Conservation (phyloP, 805 yeast species). For the Saccharomycopsis capsularis region DNA sequence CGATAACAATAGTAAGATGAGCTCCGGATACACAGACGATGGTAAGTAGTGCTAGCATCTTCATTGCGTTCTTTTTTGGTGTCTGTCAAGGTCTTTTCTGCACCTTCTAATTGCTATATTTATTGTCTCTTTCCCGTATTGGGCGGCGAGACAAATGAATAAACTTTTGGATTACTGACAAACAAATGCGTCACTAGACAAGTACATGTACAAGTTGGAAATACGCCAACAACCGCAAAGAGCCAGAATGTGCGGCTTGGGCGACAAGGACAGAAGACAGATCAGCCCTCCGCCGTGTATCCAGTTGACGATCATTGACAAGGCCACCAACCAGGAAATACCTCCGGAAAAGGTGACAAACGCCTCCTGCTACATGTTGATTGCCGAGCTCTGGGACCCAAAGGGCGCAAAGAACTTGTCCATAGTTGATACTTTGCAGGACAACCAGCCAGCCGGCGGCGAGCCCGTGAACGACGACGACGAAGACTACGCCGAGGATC, state of each 20-base stretch:
- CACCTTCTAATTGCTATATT: no score
- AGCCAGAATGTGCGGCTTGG: constrained; percentile 42
- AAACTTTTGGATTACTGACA: neutral
- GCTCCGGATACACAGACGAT: no score
- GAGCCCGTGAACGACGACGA: constrained; percentile 13
- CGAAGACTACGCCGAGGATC: constrained; percentile 12
- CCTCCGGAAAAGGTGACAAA: constrained; percentile 29
- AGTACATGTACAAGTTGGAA: constrained; percentile 24
- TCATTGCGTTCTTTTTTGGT: no score
- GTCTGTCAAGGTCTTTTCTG: no score
- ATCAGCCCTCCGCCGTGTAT: constrained; percentile 31
- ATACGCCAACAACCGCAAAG: constrained; percentile 39
- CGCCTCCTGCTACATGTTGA: constrained; percentile 29
- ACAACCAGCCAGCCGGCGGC: constrained; percentile 9
- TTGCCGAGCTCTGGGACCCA: constrained; percentile 36
- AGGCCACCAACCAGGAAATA: constrained; percentile 25
- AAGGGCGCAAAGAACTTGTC: constrained; percentile 26
- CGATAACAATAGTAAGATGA: no score
- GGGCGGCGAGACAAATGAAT: neutral
- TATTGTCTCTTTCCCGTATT: neutral
- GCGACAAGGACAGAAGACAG: constrained; percentile 34
- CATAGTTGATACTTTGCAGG: constrained; percentile 22
- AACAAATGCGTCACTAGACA: constrained; percentile 13
- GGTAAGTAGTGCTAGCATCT: no score
- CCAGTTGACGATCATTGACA: constrained; percentile 23